Evolutionary conservation across 176 grass and related monocot genomes (phyloP).

Genomic region (Themeda triandra): DNA sequence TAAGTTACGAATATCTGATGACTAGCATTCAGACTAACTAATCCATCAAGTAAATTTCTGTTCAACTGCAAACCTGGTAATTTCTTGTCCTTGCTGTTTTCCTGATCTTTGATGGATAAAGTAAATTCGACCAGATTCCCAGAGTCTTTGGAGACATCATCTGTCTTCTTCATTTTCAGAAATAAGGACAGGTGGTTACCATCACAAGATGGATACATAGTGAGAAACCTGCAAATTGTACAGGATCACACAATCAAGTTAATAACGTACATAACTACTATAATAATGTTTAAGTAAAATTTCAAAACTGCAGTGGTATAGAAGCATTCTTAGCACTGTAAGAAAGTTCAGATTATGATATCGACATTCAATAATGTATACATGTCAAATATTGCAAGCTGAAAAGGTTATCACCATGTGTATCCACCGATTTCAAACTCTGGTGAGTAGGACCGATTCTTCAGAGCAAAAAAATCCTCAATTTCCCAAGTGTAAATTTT

Average conservation of each 20-base stretch:
- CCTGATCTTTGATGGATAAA: slow-evolving; percentile 1
- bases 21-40: not conserved
- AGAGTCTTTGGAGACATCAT: not conserved
- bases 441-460: not conserved
- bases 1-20: not conserved
- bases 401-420: not conserved
- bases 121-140: not conserved
- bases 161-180: not conserved
- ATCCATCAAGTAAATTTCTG: not conserved
- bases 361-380: not conserved
- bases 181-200: not conserved
- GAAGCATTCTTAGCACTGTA: not conserved
- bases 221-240: not conserved
- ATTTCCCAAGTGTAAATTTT: not conserved
- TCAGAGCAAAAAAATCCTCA: not conserved
- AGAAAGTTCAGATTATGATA: not conserved
- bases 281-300: not conserved
- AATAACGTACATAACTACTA: too few species aligned
- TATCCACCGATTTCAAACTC: not conserved
- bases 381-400: not conserved
- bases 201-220: not conserved
- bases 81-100: not conserved
- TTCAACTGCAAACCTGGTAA: not conserved
- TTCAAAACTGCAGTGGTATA: not conserved
- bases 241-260: not conserved